Conservation (phyloP, 75 land plant genomes). For the Ceratopteris richardii region DNA sequence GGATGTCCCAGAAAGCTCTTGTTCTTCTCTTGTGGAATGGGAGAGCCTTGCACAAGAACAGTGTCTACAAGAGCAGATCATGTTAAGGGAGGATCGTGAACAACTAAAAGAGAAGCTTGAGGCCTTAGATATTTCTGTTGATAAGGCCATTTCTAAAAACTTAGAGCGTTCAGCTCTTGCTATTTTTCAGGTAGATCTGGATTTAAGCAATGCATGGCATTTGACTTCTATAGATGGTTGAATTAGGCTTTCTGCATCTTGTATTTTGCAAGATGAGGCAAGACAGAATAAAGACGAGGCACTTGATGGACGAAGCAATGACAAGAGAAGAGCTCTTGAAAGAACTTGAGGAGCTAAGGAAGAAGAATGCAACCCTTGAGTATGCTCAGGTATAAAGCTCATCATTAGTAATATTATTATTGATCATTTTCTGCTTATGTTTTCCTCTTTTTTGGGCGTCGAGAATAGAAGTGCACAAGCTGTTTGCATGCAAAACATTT, state of each 20-base stretch:
- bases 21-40: slow-evolving; percentile 11
- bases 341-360: no score
- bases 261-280: slow-evolving; percentile 15
- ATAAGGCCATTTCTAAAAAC: slow-evolving; percentile 13
- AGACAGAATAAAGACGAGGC: slow-evolving; percentile 14
- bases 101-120: slow-evolving; percentile 13
- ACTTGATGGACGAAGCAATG: slow-evolving; percentile 14
- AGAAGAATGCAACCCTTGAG: no score
- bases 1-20: no score
- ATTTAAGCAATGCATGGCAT: neutral
- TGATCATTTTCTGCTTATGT: no score
- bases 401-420: no score
- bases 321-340: slow-evolving; percentile 6
- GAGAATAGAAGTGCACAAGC: no score
- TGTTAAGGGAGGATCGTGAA: slow-evolving; percentile 25
- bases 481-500: no score
- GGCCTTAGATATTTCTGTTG: slow-evolving; percentile 14
- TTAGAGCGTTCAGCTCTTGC: slow-evolving; percentile 19
- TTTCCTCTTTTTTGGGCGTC: no score
- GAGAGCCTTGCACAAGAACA: slow-evolving; percentile 17
- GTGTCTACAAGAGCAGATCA: slow-evolving; percentile 13
- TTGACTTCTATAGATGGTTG: neutral
- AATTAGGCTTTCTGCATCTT: neutral
- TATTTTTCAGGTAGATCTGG: slow-evolving; percentile 24
- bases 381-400: no score